phyloP scores from a whole-genome alignment of 1,284 basidiomycete species.

The Pulveroboletus sp. region DNA sequence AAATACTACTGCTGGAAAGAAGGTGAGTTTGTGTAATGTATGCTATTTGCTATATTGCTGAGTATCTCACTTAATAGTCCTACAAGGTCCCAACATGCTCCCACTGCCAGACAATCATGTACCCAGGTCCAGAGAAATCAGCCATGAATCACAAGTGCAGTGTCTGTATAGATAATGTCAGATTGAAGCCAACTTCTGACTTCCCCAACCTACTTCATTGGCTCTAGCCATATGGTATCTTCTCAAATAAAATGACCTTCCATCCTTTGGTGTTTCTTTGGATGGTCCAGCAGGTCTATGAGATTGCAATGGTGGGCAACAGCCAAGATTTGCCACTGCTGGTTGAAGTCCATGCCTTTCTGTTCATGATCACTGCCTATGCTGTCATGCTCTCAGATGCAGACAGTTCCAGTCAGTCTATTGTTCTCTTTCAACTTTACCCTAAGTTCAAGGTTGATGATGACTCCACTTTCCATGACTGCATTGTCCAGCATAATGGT shows the following conservation, averaged over 20 bases:
- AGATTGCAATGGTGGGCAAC: no score
- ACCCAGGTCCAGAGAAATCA: neutral
- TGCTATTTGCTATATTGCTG: no score
- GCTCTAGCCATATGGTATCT: slow-evolving; percentile 27
- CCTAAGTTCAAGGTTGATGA: neutral
- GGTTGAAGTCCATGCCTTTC: neutral
- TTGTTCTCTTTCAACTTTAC: neutral
- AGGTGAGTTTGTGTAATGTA: no score
- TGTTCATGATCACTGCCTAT: neutral
- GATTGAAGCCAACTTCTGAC: neutral
- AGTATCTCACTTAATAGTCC: neutral
- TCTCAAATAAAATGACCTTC: slow-evolving; percentile 23
- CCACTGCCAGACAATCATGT: slow-evolving; percentile 2
- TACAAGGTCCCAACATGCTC: neutral
- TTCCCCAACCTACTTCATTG: neutral
- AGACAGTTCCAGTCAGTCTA: neutral
- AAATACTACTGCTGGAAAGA: neutral
- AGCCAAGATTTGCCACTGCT: no score
- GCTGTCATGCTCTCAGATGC: neutral
- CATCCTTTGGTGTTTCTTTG: slow-evolving; percentile 20
- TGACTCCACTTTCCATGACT: neutral
- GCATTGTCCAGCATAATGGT: neutral
- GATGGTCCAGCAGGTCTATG: neutral
- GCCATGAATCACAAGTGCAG: no score
- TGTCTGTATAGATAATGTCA: no score